Base-by-base conservation (phyloP, 1,284 basidiomycete species). In the Cutaneotrichosporon cyanovorans region DNA sequence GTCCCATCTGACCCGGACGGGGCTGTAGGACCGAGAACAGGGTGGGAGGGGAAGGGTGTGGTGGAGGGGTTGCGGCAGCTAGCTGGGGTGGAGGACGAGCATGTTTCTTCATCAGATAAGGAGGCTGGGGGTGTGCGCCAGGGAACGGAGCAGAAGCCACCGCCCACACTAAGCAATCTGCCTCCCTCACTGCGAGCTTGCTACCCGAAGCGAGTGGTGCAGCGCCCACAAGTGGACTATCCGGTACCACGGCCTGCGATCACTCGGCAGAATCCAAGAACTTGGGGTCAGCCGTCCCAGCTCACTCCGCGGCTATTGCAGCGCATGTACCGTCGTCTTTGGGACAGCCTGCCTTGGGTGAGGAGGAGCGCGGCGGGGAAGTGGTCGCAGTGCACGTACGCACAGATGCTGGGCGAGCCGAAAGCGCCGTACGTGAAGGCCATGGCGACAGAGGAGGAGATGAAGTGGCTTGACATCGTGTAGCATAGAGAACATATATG, bases 341-440 rank as follows among this genome's bases (percentile, higher is more conserved):
- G 65, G 65, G 48, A 57, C 23, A 18, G 34, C 3, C 35, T 63
- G 28, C 45, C 38, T 2, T 66, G 62, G 62, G 53, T 57, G 15
- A 35, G 49, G 19, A 9, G 37, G 28, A 37, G 18, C 18, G 19
- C 28, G 25, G 15, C n/a, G 8, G 42, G 35, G 15, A 22, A 30
- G 22, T 43, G 42, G 42, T 16, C n/a, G 18, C 11, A n/a, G 34
- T 25, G 25, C 19, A 36, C 10, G 3, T 43, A 16, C 18, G 34
- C 35, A 14, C 23, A 43, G 9, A 14, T 34, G 32, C 6, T 15
- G 9, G 15, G 15, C 8, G 9, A 15, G 15, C 11, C 32, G 9
- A 15, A 8, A 10, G 8, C 11, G 7, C 11, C 6, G 8, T 7
- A 34, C 7, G 32, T 14, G 32, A 8, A n/a, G n/a, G 32, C 32